Conservation (phyloP, 805 yeast genomes). For the Lipomyces lipofer region DNA sequence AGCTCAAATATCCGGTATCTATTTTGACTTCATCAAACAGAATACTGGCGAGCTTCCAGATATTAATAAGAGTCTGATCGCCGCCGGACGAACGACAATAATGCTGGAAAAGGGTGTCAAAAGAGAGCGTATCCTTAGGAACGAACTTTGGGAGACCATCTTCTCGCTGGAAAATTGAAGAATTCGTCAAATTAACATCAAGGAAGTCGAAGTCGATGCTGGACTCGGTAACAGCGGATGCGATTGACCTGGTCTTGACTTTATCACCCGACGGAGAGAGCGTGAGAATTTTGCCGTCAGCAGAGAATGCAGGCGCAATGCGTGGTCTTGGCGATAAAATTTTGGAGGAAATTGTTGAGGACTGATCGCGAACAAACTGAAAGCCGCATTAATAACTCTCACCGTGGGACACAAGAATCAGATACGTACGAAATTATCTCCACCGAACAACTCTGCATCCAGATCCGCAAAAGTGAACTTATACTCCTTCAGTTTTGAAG, state of each 20-base stretch:
- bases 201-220: slow-evolving; percentile 13
- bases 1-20: slow-evolving; percentile 7
- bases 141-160: slow-evolving; percentile 15
- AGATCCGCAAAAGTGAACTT: slow-evolving; percentile 42
- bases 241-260: neutral
- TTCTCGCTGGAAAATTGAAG: slow-evolving; percentile 5
- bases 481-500: slow-evolving; percentile 20
- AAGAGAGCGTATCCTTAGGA: slow-evolving; percentile 4
- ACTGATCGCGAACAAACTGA: too few species aligned
- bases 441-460: slow-evolving; percentile 52
- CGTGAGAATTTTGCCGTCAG: neutral
- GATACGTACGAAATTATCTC: slow-evolving; percentile 15
- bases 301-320: slow-evolving; percentile 2
- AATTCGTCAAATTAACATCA: slow-evolving; percentile 5
- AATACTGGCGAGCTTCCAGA: slow-evolving; percentile 61
- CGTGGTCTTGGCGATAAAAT: slow-evolving; percentile 1
- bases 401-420: too few species aligned
- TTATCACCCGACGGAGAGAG: neutral
- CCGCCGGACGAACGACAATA: neutral
- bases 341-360: too few species aligned
- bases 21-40: slow-evolving; percentile 53
- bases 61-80: slow-evolving; percentile 23
- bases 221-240: neutral
- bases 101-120: slow-evolving; percentile 3
- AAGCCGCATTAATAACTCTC: too few species aligned